These are phyloP conservation scores for Diplodia sapinea DNA, from an alignment of 2,329 filamentous ascomycete species.

Conservation along the genomic window DNA sequence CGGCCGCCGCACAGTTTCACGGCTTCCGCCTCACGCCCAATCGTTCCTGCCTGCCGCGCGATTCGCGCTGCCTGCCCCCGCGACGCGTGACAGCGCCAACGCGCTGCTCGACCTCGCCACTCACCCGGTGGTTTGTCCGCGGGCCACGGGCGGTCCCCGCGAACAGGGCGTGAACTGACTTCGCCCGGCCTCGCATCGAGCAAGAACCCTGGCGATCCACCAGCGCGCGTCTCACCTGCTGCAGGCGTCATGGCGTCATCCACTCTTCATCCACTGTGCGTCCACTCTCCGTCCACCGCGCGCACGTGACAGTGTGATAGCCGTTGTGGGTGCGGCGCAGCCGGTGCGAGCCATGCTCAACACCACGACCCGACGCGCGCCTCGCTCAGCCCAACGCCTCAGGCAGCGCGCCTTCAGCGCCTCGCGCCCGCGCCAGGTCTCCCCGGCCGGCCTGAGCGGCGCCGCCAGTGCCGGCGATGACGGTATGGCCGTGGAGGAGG, in stretches of 20 bases:
- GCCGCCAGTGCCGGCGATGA: not conserved
- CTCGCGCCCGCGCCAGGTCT: not conserved
- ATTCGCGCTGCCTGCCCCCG: not conserved
- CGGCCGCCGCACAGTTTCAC: constrained; percentile 15
- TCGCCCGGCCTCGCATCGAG: not conserved
- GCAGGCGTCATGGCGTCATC: constrained; percentile 23
- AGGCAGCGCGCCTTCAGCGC: not conserved
- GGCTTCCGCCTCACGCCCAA: constrained; percentile 17
- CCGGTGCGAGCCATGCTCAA: not conserved
- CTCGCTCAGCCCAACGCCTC: not conserved
- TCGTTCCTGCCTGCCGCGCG: not conserved
- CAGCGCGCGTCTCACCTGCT: constrained; percentile 16
- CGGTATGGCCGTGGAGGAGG: constrained; percentile 18
- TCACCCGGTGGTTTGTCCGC: not conserved
- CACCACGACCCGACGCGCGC: constrained; percentile 3
- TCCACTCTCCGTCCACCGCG: too few species aligned
- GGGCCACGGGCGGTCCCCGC: too few species aligned
- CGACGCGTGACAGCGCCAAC: not conserved
- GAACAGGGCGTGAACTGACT: not conserved
- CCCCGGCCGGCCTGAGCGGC: not conserved
- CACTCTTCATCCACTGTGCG: not conserved
- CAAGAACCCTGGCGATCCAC: constrained; percentile 21
- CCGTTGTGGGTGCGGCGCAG: not conserved
- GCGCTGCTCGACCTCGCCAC: not conserved
- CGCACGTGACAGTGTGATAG: constrained; percentile 12